phyloP scores from a whole-genome alignment of 225 moss, liverwort and hornwort genomes.

The Marchantia polymorpha region DNA sequence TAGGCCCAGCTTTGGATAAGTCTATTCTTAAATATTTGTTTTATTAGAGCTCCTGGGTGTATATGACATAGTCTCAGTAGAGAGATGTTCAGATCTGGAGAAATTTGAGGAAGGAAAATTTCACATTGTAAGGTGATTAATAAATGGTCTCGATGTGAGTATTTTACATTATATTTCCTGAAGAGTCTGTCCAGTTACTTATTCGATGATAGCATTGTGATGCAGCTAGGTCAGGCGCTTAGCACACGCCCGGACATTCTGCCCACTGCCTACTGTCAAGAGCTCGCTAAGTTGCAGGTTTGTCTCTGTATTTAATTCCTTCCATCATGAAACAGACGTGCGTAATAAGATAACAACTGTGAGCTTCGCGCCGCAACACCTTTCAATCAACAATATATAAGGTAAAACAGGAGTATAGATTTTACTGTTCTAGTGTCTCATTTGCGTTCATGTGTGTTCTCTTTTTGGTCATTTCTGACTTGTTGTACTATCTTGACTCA shows the following conservation, averaged over 20 bases:
- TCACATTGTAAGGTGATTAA: no score
- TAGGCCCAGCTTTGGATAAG: no score
- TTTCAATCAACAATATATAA: background rate
- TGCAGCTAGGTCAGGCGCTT: constrained; percentile 83
- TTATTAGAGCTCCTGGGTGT: no score
- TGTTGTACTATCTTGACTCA: background rate
- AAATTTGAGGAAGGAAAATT: no score
- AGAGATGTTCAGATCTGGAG: no score
- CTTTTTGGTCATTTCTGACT: background rate
- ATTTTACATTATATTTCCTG: background rate
- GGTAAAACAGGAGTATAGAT: no score
- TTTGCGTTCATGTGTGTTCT: background rate
- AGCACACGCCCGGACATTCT: constrained; percentile 84
- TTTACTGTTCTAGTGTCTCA: background rate
- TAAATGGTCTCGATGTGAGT: no score
- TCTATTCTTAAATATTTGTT: no score
- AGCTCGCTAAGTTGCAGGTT: constrained; percentile 87
- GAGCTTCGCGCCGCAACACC: background rate
- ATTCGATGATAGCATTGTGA: background rate
- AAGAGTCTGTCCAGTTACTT: background rate
- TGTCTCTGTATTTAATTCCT: background rate
- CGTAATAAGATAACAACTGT: background rate
- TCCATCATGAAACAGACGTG: background rate
- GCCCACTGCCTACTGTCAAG: constrained; percentile 68
- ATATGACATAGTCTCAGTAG: no score